Evolutionary conservation across 306 rosid species (phyloP).

Genomic region (Cyclanthera cordifolia): DNA sequence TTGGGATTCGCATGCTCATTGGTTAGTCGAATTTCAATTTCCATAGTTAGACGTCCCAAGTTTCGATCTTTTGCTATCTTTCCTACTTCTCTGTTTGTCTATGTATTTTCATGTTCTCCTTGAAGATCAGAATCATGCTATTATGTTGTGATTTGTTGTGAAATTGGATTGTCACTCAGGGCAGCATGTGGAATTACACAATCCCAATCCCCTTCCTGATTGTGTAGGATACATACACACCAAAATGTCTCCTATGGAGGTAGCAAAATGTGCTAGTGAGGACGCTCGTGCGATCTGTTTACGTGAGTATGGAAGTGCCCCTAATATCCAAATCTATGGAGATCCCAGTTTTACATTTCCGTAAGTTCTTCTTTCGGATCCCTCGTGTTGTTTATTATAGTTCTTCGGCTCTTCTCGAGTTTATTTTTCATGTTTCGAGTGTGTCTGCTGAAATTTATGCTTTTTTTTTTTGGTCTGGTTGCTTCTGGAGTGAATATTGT

Average conservation of each 20-base stretch:
- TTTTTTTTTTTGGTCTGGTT: background rate
- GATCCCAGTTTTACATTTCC: slow-evolving; percentile 84
- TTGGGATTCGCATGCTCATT: slow-evolving; percentile 96
- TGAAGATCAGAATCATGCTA: background rate
- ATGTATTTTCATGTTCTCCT: background rate
- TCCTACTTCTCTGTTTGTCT: slow-evolving; percentile 8
- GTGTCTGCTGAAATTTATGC: background rate
- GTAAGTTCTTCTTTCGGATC: slow-evolving; percentile 34
- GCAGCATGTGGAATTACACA: slow-evolving; percentile 95
- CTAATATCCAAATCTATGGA: slow-evolving; percentile 59
- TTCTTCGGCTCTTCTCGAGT: background rate
- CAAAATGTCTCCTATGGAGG: slow-evolving; percentile 76
- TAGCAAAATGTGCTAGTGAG: slow-evolving; percentile 61
- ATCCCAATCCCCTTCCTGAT: slow-evolving; percentile 73
- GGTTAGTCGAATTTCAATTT: slow-evolving; percentile 31
- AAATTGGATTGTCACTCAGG: slow-evolving; percentile 39
- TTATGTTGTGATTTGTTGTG: background rate
- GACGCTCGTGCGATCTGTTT: slow-evolving; percentile 78
- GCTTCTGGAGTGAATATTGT: background rate
- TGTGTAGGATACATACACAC: slow-evolving; percentile 82
- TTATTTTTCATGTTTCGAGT: background rate
- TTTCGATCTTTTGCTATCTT: background rate
- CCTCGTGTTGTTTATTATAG: background rate
- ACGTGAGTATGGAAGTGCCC: slow-evolving; percentile 82
- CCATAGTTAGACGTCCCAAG: background rate